Conservation (phyloP, 2,329 filamentous ascomycete genomes). For the Beauveria rudraprayagi region DNA sequence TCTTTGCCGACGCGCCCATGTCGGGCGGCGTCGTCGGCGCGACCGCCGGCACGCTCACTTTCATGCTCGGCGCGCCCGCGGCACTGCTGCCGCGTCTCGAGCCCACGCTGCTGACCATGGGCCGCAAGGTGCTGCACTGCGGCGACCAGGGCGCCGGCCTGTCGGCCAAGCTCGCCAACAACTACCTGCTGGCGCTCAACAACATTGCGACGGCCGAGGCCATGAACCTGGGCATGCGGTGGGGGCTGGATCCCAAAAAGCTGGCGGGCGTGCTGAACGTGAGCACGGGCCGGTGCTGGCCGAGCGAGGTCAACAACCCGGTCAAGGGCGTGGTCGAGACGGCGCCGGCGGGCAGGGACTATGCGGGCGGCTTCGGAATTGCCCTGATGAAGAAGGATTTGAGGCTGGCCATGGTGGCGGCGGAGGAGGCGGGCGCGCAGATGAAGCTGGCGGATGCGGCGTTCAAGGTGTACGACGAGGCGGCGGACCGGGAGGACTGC, state of each 20-base stretch:
- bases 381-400: conserved; percentile 76
- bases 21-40: conserved; percentile 93
- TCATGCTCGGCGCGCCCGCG: conserved; percentile 76
- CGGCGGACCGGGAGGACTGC: conserved; percentile 52
- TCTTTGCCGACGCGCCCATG: conserved; percentile 92
- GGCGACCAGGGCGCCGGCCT: conserved; percentile 79
- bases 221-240: conserved; percentile 56
- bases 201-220: conserved; percentile 68
- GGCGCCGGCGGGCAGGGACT: conserved; percentile 69
- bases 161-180: conserved; percentile 91
- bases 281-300: conserved; percentile 93
- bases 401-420: conserved; percentile 63
- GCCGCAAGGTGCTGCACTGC: conserved; percentile 76
- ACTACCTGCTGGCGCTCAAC: conserved; percentile 89
- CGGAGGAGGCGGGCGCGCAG: conserved; percentile 56
- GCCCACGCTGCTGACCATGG: conserved; percentile 71
- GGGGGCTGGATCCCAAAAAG: conserved; percentile 52
- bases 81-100: conserved; percentile 57
- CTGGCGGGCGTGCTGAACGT: conserved; percentile 85
- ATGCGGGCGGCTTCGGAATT: conserved; percentile 69
- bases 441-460: conserved; percentile 58
- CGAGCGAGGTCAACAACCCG: conserved; percentile 91
- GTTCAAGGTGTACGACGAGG: conserved; percentile 57
- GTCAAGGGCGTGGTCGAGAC: conserved; percentile 74
- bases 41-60: conserved; percentile 77